phyloP scores from a whole-genome alignment of 2,329 filamentous ascomycete species.

The Pseudomassariella vexata region DNA sequence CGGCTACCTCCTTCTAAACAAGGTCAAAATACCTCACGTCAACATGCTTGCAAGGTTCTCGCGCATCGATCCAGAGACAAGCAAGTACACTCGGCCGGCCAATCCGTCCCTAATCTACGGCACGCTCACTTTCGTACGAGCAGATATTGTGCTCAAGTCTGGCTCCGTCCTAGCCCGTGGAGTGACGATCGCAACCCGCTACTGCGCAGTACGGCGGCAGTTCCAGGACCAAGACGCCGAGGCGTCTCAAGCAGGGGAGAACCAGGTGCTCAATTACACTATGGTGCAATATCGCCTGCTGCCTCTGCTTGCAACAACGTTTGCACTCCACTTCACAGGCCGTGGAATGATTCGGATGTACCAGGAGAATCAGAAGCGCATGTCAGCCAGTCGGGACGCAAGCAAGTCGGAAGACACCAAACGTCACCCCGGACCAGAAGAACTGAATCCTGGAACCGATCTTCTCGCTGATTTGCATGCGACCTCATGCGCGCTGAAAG shows the following conservation, averaged over 20 bases:
- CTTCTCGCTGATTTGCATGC: slow-evolving; percentile 70
- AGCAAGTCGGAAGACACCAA: slow-evolving; percentile 33
- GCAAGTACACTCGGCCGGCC: slow-evolving; percentile 61
- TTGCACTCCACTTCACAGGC: slow-evolving; percentile 75
- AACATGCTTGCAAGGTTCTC: slow-evolving; percentile 72
- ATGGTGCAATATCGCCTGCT: slow-evolving; percentile 73
- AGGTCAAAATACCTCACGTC: slow-evolving; percentile 68
- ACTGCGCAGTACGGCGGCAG: slow-evolving; percentile 68
- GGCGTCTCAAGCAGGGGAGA: slow-evolving; percentile 54
- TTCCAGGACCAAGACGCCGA: slow-evolving; percentile 70
- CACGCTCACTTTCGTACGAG: slow-evolving; percentile 70
- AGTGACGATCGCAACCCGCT: slow-evolving; percentile 72
- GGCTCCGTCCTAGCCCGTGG: slow-evolving; percentile 67
- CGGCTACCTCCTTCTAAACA: slow-evolving; percentile 71
- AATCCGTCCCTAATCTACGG: slow-evolving; percentile 67
- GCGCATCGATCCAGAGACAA: slow-evolving; percentile 60
- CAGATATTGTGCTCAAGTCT: slow-evolving; percentile 67
- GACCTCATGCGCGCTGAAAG: slow-evolving; percentile 71
- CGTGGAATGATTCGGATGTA: slow-evolving; percentile 71
- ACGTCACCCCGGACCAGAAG: slow-evolving; percentile 61
- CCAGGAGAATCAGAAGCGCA: slow-evolving; percentile 64
- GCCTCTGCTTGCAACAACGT: slow-evolving; percentile 67
- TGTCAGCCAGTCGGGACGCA: slow-evolving; percentile 36
- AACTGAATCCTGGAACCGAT: slow-evolving; percentile 59
- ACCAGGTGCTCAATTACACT: slow-evolving; percentile 73